phyloP scores from a whole-genome alignment of 345 rosid genomes.

The Moricandia arvensis region DNA sequence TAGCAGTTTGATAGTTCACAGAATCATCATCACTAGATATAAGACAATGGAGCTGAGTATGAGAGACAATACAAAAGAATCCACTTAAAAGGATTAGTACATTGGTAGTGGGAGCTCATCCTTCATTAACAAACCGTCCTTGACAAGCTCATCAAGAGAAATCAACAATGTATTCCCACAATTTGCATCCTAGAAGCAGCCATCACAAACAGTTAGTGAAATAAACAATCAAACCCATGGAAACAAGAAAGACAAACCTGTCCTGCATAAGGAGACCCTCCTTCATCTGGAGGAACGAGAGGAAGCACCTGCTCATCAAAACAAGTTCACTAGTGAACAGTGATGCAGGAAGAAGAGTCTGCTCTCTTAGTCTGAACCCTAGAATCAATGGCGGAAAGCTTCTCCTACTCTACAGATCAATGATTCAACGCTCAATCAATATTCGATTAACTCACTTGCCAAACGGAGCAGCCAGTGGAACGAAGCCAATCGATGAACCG shows the following conservation, averaged over 20 bases:
- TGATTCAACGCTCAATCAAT: not conserved
- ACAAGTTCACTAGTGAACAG: not conserved
- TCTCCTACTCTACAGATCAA: not conserved
- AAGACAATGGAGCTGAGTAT: not conserved
- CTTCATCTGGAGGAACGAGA: slow-evolving; percentile 86
- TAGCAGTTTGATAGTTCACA: not conserved
- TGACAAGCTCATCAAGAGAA: slow-evolving; percentile 88
- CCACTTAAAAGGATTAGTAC: slow-evolving; percentile 40
- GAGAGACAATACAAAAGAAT: not conserved
- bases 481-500: slow-evolving; percentile 89
- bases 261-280: slow-evolving; percentile 90
- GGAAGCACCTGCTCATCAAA: slow-evolving; percentile 74
- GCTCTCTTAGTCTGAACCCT: not conserved
- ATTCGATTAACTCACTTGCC: slow-evolving; percentile 58
- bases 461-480: slow-evolving; percentile 76
- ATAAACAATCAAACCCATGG: slow-evolving; percentile 5
- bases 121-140: slow-evolving; percentile 64
- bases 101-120: slow-evolving; percentile 77
- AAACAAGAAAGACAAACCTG: slow-evolving; percentile 48
- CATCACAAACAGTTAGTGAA: not conserved
- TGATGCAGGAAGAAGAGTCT: not conserved
- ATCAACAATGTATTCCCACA: slow-evolving; percentile 90
- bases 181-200: slow-evolving; percentile 75
- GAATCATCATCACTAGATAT: not conserved
- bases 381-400: not conserved